Conservation (phyloP, 768 basidiomycete genomes). For the Pleurotus platypus region DNA sequence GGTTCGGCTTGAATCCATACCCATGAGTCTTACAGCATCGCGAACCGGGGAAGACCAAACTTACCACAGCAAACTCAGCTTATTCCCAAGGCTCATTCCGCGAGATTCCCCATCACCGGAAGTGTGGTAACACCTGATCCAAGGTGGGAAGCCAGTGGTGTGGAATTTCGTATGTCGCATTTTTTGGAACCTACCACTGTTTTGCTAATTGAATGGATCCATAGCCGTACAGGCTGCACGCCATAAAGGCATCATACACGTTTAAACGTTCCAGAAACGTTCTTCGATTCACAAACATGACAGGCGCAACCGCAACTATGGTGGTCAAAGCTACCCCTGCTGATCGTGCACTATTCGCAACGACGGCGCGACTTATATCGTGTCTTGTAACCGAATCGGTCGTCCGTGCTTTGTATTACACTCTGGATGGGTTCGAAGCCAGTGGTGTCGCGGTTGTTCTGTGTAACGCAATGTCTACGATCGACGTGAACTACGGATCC, state of each 20-base stretch:
- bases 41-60: background rate
- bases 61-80: constrained; percentile 1
- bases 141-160: background rate
- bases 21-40: constrained; percentile 1
- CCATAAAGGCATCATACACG: no score
- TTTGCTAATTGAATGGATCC: background rate
- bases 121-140: background rate
- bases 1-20: constrained; percentile 5
- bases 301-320: constrained; percentile 14
- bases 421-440: constrained; percentile 27
- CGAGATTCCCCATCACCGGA: background rate
- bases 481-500: constrained; percentile 19
- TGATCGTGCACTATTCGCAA: constrained; percentile 45
- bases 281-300: background rate
- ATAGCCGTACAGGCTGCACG: no score
- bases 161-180: background rate
- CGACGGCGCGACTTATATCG: constrained; percentile 47
- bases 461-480: constrained; percentile 21
- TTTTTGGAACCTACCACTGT: background rate
- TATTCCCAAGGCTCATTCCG: background rate
- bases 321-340: constrained; percentile 27
- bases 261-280: no score
- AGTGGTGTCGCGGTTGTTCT: constrained; percentile 41
- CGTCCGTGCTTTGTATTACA: constrained; percentile 42
- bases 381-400: constrained; percentile 58